Conservation (phyloP, 768 basidiomycete species). For the Russula sp. region DNA sequence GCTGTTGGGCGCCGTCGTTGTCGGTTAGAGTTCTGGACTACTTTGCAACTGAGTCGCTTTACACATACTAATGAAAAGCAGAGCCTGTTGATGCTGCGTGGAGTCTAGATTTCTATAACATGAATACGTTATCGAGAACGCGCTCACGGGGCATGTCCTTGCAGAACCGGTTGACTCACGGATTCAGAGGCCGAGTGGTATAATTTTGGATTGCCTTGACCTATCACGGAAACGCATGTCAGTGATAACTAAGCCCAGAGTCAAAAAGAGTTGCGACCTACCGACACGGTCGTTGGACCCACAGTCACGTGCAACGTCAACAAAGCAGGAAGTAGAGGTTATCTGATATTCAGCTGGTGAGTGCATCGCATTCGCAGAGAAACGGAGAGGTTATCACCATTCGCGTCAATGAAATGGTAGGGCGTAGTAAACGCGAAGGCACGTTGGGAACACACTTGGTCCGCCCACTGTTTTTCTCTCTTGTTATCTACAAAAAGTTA, state of each 20-base stretch:
- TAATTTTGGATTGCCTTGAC: conserved; percentile 58
- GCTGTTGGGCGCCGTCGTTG: not conserved
- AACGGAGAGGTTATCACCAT: not conserved
- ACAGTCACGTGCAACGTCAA: conserved; percentile 48
- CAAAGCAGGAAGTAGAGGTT: conserved; percentile 51
- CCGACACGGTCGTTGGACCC: conserved; percentile 37
- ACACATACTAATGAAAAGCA: conserved; percentile 47
- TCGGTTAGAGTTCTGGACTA: not conserved
- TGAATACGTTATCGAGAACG: not conserved
- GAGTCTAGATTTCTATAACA: conserved; percentile 12
- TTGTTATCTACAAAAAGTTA: not conserved
- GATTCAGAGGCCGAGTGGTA: conserved; percentile 48
- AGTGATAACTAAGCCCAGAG: not conserved
- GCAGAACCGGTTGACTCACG: conserved; percentile 19
- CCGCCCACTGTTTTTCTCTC: conserved; percentile 47
- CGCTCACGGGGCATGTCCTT: too few relatives aligned
- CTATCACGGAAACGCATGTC: conserved; percentile 32
- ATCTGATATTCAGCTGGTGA: conserved; percentile 24
- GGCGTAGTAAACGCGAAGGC: conserved; percentile 31
- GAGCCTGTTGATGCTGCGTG: conserved; percentile 48
- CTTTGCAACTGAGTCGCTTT: too few relatives aligned
- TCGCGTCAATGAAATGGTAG: conserved; percentile 47
- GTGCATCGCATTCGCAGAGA: not conserved
- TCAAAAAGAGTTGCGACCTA: conserved; percentile 19
- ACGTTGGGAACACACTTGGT: conserved; percentile 43